Evolutionary conservation across 768 basidiomycete genomes (phyloP), one percentile per base, ranked within the genome.

Genomic region (Roridomyces roridus): DNA sequence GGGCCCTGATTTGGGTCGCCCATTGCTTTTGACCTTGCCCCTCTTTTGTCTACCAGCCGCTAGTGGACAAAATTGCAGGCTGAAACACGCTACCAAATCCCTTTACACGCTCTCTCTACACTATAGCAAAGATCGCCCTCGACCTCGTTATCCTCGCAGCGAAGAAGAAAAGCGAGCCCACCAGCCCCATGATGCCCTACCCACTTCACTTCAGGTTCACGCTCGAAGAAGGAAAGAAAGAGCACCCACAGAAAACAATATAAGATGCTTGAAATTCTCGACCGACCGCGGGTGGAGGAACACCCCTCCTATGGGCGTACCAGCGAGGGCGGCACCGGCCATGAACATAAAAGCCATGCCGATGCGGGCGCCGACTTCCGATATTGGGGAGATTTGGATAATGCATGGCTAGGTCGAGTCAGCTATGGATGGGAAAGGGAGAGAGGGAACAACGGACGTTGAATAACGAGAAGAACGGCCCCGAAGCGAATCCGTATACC

Each of bases 351-450:
- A 68, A 10, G 55, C 21, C 56, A 68, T 65, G 18, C 69, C 69
- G 17, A 68, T 58, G 10, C 68, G 64, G 10, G 65, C 68, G 14
- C 69, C 69, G 34, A 70, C 60, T 41, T 68, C 65, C 12, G 64
- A 58, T 12, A 66, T 53, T 6, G 68, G 67, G 3, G 67, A 64
- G 5, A 69, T 68, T 37, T 58, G 51, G 17, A 57, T 62, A 3
- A 66, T 53, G 49, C 66, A 67, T 2, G 67, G 41, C 65, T 68
- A n/a, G n/a, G 46, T 9, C 17, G 9, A 11, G 31, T 10, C 31
- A 15, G n/a, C n/a, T n/a, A n/a, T n/a, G n/a, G n/a, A 29, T 20
- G 3, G 21, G 24, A 18, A 17, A 12, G 9, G 23, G 15, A 11
- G 31, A 8, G 21, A 23, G n/a, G 18, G 20, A 24, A 21, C 11